A percentile compares a stretch with the other conserved stretches of the same genome.
Evolutionary conservation across 768 basidiomycete species (phyloP).

Genomic region (Russula vinacea): DNA sequence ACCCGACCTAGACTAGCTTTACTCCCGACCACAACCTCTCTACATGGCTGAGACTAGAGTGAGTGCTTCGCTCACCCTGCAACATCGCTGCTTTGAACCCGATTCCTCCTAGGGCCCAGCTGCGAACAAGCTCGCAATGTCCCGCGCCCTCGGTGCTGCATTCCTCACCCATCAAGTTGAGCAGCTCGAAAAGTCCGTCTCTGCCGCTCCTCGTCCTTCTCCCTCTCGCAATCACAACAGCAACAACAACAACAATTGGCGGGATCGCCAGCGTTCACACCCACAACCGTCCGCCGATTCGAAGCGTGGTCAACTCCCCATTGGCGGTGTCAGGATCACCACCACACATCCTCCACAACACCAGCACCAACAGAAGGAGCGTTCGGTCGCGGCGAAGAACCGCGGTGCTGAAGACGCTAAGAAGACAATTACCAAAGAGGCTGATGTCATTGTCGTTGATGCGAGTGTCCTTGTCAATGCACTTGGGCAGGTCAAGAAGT

Average conservation of each 20-base stretch:
- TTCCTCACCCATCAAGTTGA: slow-evolving; percentile 87
- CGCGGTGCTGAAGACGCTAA: slow-evolving; percentile 2
- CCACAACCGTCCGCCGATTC: slow-evolving; percentile 25
- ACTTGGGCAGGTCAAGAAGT: slow-evolving; percentile 73
- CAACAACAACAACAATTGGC: slow-evolving; percentile 20
- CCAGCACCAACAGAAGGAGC: slow-evolving; percentile 14
- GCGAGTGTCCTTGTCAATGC: slow-evolving; percentile 80
- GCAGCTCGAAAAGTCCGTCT: slow-evolving; percentile 76
- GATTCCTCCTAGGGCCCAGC: not conserved
- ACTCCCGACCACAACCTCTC: slow-evolving; percentile 3
- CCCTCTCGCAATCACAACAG: slow-evolving; percentile 29
- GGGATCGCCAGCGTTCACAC: slow-evolving; percentile 24
- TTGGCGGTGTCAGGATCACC: slow-evolving; percentile 25
- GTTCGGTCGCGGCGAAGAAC: slow-evolving; percentile 3
- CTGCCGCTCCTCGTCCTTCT: slow-evolving; percentile 37
- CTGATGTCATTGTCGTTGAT: slow-evolving; percentile 74
- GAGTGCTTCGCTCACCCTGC: not conserved
- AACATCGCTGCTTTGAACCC: not conserved
- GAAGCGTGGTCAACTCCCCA: slow-evolving; percentile 32
- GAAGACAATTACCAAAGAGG: slow-evolving; percentile 47
- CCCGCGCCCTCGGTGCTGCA: slow-evolving; percentile 80
- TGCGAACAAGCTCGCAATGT: slow-evolving; percentile 71
- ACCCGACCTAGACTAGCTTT: not conserved
- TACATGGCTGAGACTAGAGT: slow-evolving; percentile 3
- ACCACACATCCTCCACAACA: slow-evolving; percentile 1